Evolutionary conservation across 2,329 filamentous ascomycete species (phyloP), one percentile per base, ranked within the genome.

Genomic region (Juglanconis oblonga): DNA sequence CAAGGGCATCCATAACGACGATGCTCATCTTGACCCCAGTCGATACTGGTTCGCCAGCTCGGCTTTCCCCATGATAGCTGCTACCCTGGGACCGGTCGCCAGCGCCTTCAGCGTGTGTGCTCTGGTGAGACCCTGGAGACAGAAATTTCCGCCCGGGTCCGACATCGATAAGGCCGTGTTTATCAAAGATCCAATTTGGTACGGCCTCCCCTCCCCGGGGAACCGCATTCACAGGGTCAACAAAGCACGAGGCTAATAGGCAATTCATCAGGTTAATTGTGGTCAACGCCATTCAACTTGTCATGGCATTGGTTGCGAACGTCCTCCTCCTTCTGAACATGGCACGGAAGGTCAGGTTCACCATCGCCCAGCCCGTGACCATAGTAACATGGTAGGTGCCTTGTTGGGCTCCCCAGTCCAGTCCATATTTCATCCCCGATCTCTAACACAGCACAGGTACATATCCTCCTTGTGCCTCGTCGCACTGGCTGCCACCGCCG

Each of bases 21-120:
- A 76, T 57, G 69, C 71, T 10, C 76, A 81, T 66, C 70, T 81
- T 14, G 68, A 77, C 42, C 79, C 79, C 33, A 85, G 82, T 59
- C 82, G 82, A 24, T 87, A 84, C 83, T 88, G 84, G 84, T 81
- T 87, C 67, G 80, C 84, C 32, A 85, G 83, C 3, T 83, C 85
- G 1, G 84, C 82, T 9, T 87, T 93, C 64, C 90, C 90, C 36
- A 85, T 97, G 70, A 82, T 95, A 10, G 91, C 92, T 2, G 92
- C 91, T 38, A 92, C 92, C 0, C 82, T 95, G 2, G 92, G 91
- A 1, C 93, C 93, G 0, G 84, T 96, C 9, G 93, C 93, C 3
- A 96, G 93, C 60, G 87, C 95, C 35, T 89, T 95, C 74, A 94
- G 89, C 59, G 92, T 97, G 61, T 92, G 90, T 63, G 91, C 92